These are phyloP conservation scores for Tolypocladium ophioglossoides DNA, from an alignment of 2,329 filamentous ascomycete genomes.

Conservation along the genomic window DNA sequence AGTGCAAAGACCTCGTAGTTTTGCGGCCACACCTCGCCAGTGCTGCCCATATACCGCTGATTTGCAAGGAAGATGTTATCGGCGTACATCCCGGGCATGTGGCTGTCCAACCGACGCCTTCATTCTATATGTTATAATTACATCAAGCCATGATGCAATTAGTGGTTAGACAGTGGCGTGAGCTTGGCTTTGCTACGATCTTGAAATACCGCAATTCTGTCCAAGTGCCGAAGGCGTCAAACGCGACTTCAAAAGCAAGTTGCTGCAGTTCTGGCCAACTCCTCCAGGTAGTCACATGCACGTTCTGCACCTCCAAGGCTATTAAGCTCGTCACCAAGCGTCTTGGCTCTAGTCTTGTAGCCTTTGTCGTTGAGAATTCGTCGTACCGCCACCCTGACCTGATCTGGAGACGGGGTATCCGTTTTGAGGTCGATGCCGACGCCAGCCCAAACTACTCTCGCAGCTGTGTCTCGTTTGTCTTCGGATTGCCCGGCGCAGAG, in stretches of 20 bases:
- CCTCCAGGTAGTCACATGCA: constrained; percentile 17
- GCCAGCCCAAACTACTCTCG: constrained; percentile 19
- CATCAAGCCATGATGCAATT: too few species aligned
- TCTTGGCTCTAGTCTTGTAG: constrained; percentile 11
- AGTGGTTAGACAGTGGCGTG: too few species aligned
- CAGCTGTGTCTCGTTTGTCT: constrained; percentile 26
- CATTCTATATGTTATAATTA: too few species aligned
- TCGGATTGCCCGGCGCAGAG: constrained; percentile 25
- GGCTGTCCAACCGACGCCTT: constrained; percentile 1
- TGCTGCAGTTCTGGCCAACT: constrained; percentile 8
- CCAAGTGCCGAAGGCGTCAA: too few species aligned
- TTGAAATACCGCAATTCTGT: too few species aligned
- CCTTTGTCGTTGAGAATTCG: constrained; percentile 13
- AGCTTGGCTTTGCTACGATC: too few species aligned
- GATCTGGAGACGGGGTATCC: constrained; percentile 16
- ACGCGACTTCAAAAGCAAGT: constrained; percentile 4
- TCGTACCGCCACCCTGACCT: constrained; percentile 14
- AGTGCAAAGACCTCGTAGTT: constrained; percentile 3
- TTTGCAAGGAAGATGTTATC: neutral
- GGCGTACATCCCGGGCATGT: constrained; percentile 1
- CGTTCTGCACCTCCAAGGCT: constrained; percentile 15
- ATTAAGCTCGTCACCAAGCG: constrained; percentile 16
- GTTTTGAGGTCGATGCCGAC: constrained; percentile 25
- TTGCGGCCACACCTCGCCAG: constrained; percentile 4
- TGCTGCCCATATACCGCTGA: constrained; percentile 1